Base-by-base conservation (phyloP, 805 yeast species). In the Metschnikowia similis region DNA sequence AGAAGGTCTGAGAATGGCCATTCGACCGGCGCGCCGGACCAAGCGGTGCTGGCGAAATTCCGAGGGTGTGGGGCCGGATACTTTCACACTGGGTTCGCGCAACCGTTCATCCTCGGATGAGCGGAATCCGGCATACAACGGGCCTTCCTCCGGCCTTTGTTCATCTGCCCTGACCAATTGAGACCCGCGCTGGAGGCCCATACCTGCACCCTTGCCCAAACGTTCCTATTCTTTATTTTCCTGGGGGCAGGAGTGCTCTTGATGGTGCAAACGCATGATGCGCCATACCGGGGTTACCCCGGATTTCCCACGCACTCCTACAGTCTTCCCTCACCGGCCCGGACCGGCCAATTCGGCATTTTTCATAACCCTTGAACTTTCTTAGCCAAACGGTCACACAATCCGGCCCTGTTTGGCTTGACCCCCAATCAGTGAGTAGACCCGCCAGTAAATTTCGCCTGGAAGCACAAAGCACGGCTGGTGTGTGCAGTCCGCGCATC, bases 251-350 rank as follows among this genome's bases (percentile, higher is more conserved):
- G 13, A 11, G 26, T 6, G 17, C 8, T 27, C 13, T 21, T 21
- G 21, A 5, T 21, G 21, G 21, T 21, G 21, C 21, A 21, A 21
- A 21, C 21, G 26, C 31, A 40, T 34, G 40, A 43, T 35, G 38
- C 47, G 16, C 14, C 37, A 17, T 11, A 16, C 36, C 42, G 36
- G 48, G 41, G 36, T 37, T 52, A 52, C 55, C 55, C 55, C 55
- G 48, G 55, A 52, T 52, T 52, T 44, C 50, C 44, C 49, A 47
- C 51, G 45, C 54, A 40, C 40, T 26, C 3, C 21, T 4, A 21
- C 21, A 4, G 21, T 21, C 21, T 3, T 21, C 21, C 21, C 21
- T 4, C 21, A 5, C 21, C 21, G 21, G 21, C 21, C 21, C 21
- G 5, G 21, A 21, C 21, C 21, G 21, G 21, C 21, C 21, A 21